These are phyloP conservation scores for Globisporangium lucens DNA, from an alignment of 352 stramenopile genomes.

Conservation along the genomic window DNA sequence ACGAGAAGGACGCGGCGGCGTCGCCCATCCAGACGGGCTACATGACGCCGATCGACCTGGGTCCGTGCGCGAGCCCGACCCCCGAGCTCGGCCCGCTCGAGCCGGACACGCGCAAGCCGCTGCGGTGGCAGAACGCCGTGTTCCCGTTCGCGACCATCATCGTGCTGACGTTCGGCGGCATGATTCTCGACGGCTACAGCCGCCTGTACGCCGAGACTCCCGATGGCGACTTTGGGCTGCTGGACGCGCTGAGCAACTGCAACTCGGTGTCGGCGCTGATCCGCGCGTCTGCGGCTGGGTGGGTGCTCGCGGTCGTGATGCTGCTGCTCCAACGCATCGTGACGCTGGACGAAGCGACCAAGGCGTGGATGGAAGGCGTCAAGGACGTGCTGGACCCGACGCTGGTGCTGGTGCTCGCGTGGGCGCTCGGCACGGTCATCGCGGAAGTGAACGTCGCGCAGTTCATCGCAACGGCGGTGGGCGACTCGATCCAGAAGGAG, in stretches of 20 bases:
- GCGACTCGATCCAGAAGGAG: constrained; percentile 68
- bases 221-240: constrained; percentile 41
- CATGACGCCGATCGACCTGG: constrained; percentile 57
- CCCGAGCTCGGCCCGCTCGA: constrained; percentile 67
- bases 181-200: constrained; percentile 82
- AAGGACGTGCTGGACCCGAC: constrained; percentile 91
- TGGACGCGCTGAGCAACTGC: constrained; percentile 77
- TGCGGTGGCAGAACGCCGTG: constrained; percentile 85
- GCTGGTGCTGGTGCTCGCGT: constrained; percentile 87
- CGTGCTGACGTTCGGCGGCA: constrained; percentile 78
- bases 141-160: constrained; percentile 84
- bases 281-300: constrained; percentile 70
- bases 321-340: constrained; percentile 84
- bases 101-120: constrained; percentile 63
- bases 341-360: constrained; percentile 82
- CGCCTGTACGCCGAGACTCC: constrained; percentile 44
- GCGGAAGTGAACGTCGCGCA: constrained; percentile 80
- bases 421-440: constrained; percentile 86
- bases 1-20: constrained; percentile 74
- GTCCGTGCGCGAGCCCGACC: constrained; percentile 65
- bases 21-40: constrained; percentile 64
- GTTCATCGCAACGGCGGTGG: constrained; percentile 78
- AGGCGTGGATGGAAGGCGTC: constrained; percentile 88
- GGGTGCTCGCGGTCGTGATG: constrained; percentile 67
- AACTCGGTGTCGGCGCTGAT: constrained; percentile 79